These are phyloP conservation scores for Wallacemonas sp. DNA, from an alignment of 208 protist genomes.

Conservation along the genomic window DNA sequence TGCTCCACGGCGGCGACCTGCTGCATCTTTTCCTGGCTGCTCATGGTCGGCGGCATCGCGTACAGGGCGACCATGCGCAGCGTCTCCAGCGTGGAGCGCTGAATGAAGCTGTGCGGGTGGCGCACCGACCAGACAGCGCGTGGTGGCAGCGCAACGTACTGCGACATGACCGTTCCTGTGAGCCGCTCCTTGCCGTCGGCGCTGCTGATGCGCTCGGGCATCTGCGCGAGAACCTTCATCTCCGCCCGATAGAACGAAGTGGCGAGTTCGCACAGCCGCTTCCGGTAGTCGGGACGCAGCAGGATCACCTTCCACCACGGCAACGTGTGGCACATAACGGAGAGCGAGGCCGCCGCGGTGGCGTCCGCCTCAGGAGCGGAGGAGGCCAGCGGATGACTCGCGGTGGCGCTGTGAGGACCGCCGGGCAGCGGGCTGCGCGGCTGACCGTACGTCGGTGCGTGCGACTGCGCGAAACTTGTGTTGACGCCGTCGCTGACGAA, in stretches of 20 bases:
- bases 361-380: background rate
- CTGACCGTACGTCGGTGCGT: too few species aligned
- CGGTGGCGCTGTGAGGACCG: too few species aligned
- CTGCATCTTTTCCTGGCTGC: constrained; percentile 15
- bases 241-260: constrained; percentile 57
- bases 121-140: constrained; percentile 31
- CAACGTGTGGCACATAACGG: constrained; percentile 15
- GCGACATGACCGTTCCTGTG: constrained; percentile 39
- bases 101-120: constrained; percentile 51
- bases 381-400: background rate
- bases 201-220: constrained; percentile 45
- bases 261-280: constrained; percentile 43
- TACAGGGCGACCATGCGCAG: constrained; percentile 37
- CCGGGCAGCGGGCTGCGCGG: too few species aligned
- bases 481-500: too few species aligned
- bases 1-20: constrained; percentile 36
- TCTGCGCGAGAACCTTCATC: constrained; percentile 38
- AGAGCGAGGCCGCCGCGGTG: background rate
- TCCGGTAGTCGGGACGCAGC: constrained; percentile 51
- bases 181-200: constrained; percentile 20
- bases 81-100: constrained; percentile 38
- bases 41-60: constrained; percentile 29
- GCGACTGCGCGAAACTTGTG: too few species aligned
- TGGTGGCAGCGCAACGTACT: constrained; percentile 50
- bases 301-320: constrained; percentile 86